Evolutionary conservation across 495 filamentous ascomycete genomes (phyloP), one percentile per base, ranked within the genome.

Genomic region (Penicillium salamii): DNA sequence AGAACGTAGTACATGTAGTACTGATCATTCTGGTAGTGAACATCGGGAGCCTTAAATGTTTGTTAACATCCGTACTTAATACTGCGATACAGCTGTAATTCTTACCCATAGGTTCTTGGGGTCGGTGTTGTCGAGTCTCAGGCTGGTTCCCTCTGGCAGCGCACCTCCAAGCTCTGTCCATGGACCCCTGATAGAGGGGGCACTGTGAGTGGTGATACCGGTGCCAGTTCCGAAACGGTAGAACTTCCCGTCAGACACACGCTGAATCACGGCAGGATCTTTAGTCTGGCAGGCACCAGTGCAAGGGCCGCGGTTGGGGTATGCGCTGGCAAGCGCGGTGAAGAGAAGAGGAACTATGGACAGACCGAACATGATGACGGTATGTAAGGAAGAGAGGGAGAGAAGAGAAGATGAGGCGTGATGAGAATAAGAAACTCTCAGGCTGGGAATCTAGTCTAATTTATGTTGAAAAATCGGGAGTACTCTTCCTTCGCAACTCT

Each of bases 1-100:
- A 89, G 78, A 1, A 81, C 71, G 66, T 90, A 91, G 76, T 87
- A 90, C 53, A 88, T 73, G 59, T 86, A 84, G 70, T 89, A 90
- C 3, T 66, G 70, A 14, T 54, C 63, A 32, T 74, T 75, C 1
- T 85, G 63, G 26, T 78, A 64, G 45, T 71, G 59, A 20, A 89
- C 78, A 55, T 89, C 85, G 0, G 86, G 86, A 2, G 87, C 87
- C 85, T n/a, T n/a, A n/a, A n/a, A n/a, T n/a, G n/a, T n/a, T n/a
- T n/a, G n/a, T n/a, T n/a, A n/a, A n/a, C n/a, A n/a, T n/a, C n/a
- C n/a, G n/a, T n/a, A n/a, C n/a, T n/a, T n/a, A n/a, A n/a, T n/a
- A n/a, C n/a, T n/a, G n/a, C n/a, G n/a, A n/a, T n/a, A n/a, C n/a
- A n/a, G n/a, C n/a, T n/a, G n/a, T n/a, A n/a, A n/a, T 26, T 46